phyloP scores from a whole-genome alignment of 2,329 filamentous ascomycete species.

The Lizonia empirigonia region DNA sequence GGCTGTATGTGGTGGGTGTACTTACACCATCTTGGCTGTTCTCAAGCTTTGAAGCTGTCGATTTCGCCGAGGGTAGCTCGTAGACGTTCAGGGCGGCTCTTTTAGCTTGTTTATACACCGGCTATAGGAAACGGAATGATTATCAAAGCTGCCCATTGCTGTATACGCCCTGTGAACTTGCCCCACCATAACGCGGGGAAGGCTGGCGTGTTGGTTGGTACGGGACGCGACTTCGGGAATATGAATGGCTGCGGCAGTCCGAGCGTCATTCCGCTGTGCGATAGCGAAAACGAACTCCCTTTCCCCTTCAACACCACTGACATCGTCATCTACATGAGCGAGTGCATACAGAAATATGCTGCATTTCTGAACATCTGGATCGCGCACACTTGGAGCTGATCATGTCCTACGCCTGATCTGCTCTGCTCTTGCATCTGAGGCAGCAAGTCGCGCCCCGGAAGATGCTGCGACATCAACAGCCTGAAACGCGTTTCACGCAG shows the following conservation, averaged over 20 bases:
- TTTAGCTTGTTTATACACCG: neutral
- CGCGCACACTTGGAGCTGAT: no score
- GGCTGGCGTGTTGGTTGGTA: neutral
- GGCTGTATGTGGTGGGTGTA: neutral
- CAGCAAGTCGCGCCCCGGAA: slow-evolving; percentile 1
- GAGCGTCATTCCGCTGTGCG: slow-evolving; percentile 1
- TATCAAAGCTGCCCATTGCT: neutral
- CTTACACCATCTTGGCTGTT: slow-evolving; percentile 32
- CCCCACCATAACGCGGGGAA: slow-evolving; percentile 18
- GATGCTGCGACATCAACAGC: slow-evolving; percentile 17
- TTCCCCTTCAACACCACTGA: no score
- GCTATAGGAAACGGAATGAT: neutral
- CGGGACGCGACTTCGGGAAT: slow-evolving; percentile 11
- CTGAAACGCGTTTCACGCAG: slow-evolving; percentile 18
- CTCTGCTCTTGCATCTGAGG: slow-evolving; percentile 1
- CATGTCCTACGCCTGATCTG: neutral
- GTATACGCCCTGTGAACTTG: slow-evolving; percentile 8
- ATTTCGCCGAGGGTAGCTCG: neutral
- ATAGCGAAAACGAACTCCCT: neutral
- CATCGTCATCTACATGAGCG: no score
- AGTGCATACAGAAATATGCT: no score
- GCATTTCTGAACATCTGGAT: no score
- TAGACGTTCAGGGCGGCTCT: neutral
- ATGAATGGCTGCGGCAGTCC: slow-evolving; percentile 1
- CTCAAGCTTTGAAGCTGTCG: neutral